Conservation (phyloP, 129 eudicot species). For the Artemisia annua region DNA sequence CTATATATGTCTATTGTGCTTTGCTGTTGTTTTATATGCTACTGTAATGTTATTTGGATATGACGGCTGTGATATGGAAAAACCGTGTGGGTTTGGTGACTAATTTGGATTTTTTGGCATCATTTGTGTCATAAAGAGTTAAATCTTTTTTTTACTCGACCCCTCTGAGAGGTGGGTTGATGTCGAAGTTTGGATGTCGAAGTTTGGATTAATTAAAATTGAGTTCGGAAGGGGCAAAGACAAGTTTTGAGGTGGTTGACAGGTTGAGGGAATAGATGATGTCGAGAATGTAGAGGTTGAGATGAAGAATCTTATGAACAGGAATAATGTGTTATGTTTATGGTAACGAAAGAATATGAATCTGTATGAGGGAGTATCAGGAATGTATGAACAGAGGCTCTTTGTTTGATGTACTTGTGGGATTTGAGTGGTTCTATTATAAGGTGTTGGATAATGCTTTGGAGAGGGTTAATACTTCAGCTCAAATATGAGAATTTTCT, state of each 20-base stretch:
- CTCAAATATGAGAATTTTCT: constrained; percentile 80
- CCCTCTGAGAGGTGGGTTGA: constrained; percentile 24
- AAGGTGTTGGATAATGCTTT: constrained; percentile 87
- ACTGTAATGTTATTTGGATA: too few relatives aligned
- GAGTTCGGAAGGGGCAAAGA: constrained; percentile 23
- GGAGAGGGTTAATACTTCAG: constrained; percentile 85
- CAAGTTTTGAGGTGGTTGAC: not conserved
- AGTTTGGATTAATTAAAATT: constrained; percentile 74
- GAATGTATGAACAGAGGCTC: constrained; percentile 88
- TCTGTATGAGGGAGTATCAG: constrained; percentile 90
- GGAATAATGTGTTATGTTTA: constrained; percentile 63
- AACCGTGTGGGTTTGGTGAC: too few relatives aligned
- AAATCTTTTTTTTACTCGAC: constrained; percentile 12
- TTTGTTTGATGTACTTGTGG: constrained; percentile 93
- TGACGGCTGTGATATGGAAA: too few relatives aligned
- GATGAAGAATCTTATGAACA: constrained; percentile 65
- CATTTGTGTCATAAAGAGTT: too few relatives aligned
- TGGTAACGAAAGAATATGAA: constrained; percentile 89
- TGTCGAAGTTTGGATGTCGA: constrained; percentile 39
- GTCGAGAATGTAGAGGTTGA: constrained; percentile 24
- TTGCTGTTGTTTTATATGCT: too few relatives aligned
- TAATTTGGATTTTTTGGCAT: too few relatives aligned
- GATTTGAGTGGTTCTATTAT: constrained; percentile 78
- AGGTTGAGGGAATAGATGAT: not conserved
- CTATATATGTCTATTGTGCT: too few relatives aligned